Conservation (phyloP, 305 asterid species). For the Nicotiana rustica region DNA sequence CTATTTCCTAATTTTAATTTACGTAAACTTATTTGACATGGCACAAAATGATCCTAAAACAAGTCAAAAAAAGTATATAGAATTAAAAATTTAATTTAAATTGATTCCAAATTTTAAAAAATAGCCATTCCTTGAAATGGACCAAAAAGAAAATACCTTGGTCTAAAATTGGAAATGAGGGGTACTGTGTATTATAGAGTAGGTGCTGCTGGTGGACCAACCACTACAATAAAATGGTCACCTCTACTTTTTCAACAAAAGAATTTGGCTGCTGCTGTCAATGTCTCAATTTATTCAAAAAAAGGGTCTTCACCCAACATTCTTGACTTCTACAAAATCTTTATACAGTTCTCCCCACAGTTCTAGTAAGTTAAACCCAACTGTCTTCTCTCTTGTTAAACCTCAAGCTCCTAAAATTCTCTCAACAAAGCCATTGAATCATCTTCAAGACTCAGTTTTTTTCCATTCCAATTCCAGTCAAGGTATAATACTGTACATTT, state of each 20-base stretch:
- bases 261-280: not conserved
- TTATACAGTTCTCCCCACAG: too few species aligned
- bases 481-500: slow-evolving; percentile 1
- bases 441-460: not conserved
- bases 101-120: too few species aligned
- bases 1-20: too few species aligned
- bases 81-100: too few species aligned
- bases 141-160: too few species aligned
- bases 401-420: not conserved
- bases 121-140: too few species aligned
- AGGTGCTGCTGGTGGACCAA: too few species aligned
- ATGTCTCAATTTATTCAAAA: not conserved
- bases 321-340: not conserved
- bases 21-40: too few species aligned
- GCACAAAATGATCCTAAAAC: too few species aligned
- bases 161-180: too few species aligned
- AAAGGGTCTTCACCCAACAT: not conserved
- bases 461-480: not conserved
- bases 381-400: not conserved
- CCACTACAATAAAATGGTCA: not conserved
- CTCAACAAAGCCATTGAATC: not conserved
- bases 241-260: not conserved
- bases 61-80: too few species aligned
- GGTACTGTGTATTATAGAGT: too few species aligned
- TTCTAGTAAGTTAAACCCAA: not conserved